These are phyloP conservation scores for Lentinula raphanica DNA, from an alignment of 768 basidiomycete genomes.

Conservation along the genomic window DNA sequence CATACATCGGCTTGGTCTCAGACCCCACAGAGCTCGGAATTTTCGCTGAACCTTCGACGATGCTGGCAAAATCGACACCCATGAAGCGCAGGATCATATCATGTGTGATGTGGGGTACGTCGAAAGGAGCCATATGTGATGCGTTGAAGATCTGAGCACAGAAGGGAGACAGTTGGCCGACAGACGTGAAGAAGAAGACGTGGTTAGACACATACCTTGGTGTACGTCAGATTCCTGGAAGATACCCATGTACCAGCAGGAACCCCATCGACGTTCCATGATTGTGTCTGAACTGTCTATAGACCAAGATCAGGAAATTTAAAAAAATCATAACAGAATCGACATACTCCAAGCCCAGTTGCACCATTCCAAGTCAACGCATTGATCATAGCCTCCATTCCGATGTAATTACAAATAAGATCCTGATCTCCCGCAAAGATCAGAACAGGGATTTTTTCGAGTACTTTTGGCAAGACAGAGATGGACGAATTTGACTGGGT, in stretches of 20 bases:
- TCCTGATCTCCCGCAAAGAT: slow-evolving; percentile 96
- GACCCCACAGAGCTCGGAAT: slow-evolving; percentile 80
- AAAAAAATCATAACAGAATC: not conserved
- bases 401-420: slow-evolving; percentile 93
- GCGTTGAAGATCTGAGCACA: slow-evolving; percentile 75
- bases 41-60: slow-evolving; percentile 74
- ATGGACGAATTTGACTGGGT: slow-evolving; percentile 61
- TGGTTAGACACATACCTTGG: slow-evolving; percentile 50
- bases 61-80: slow-evolving; percentile 79
- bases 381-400: slow-evolving; percentile 81
- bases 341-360: slow-evolving; percentile 75
- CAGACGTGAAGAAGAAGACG: not conserved
- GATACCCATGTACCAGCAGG: slow-evolving; percentile 90
- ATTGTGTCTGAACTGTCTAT: slow-evolving; percentile 63
- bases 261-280: slow-evolving; percentile 69
- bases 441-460: slow-evolving; percentile 78
- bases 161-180: not conserved
- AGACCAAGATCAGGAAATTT: slow-evolving; percentile 6
- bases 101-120: slow-evolving; percentile 82
- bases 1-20: slow-evolving; percentile 58
- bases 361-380: slow-evolving; percentile 81
- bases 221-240: slow-evolving; percentile 88
- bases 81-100: slow-evolving; percentile 99
- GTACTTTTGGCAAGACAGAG: slow-evolving; percentile 68
- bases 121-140: slow-evolving; percentile 93